Evolutionary conservation across 805 yeast species (phyloP).

Genomic region (Cyberlindnera mycetangii): DNA sequence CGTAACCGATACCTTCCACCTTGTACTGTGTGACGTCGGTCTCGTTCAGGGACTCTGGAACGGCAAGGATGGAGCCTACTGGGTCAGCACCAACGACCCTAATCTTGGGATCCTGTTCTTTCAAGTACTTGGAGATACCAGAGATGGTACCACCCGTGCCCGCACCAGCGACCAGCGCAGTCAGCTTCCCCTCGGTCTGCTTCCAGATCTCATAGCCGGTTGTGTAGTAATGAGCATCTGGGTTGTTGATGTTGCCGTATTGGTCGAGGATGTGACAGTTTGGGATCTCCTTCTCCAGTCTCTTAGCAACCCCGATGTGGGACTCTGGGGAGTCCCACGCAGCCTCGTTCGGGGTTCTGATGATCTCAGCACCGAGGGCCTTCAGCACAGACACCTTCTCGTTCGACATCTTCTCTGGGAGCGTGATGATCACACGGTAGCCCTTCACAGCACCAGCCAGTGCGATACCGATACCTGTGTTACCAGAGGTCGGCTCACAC

Average conservation of each 20-base stretch:
- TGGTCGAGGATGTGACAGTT: constrained; percentile 84
- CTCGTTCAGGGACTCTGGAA: constrained; percentile 67
- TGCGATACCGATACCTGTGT: constrained; percentile 89
- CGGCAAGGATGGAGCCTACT: constrained; percentile 78
- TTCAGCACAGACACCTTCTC: constrained; percentile 85
- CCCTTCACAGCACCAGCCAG: constrained; percentile 85
- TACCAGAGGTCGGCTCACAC: constrained; percentile 89
- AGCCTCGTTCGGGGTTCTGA: constrained; percentile 89
- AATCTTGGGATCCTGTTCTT: constrained; percentile 63
- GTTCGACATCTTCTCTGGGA: constrained; percentile 90
- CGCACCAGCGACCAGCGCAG: constrained; percentile 84
- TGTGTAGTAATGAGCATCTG: constrained; percentile 78
- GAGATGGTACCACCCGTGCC: constrained; percentile 93
- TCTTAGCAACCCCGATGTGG: constrained; percentile 83
- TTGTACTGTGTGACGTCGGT: constrained; percentile 55
- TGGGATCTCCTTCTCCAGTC: constrained; percentile 78
- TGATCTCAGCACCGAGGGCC: constrained; percentile 87
- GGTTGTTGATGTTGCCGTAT: constrained; percentile 75
- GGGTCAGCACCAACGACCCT: constrained; percentile 82
- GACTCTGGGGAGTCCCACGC: constrained; percentile 93
- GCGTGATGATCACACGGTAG: constrained; percentile 80
- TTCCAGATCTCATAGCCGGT: constrained; percentile 86
- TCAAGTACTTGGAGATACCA: constrained; percentile 75
- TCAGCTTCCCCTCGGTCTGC: constrained; percentile 68
- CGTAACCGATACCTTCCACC: constrained; percentile 92